Evolutionary conservation across 768 basidiomycete species (phyloP).

Genomic region (Dioszegia aurantiaca): DNA sequence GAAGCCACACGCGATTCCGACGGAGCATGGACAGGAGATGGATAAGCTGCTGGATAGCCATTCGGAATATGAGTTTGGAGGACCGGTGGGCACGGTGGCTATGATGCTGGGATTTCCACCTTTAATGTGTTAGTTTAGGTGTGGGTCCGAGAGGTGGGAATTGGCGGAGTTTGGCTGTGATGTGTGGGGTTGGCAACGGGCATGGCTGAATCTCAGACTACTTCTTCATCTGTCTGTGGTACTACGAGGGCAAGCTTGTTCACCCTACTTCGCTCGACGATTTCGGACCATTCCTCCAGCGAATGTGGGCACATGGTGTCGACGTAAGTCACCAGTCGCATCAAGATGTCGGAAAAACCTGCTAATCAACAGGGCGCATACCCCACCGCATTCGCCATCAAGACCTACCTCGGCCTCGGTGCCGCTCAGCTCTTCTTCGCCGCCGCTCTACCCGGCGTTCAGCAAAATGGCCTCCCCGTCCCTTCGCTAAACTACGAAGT

Average conservation of each 20-base stretch:
- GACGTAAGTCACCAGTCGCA: constrained; percentile 59
- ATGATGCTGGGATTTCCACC: constrained; percentile 94
- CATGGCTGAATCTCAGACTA: constrained; percentile 60
- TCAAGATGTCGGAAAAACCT: neutral
- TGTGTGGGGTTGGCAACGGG: too few species aligned
- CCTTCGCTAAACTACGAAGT: constrained; percentile 89
- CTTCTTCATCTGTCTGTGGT: constrained; percentile 95
- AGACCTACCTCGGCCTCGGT: constrained; percentile 84
- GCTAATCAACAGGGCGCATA: constrained; percentile 69
- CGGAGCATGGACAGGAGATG: constrained; percentile 69
- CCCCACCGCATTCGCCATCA: constrained; percentile 83
- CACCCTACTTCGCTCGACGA: constrained; percentile 67
- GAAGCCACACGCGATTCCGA: constrained; percentile 30
- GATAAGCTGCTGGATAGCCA: constrained; percentile 75
- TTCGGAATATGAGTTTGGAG: constrained; percentile 87
- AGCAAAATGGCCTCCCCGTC: constrained; percentile 82
- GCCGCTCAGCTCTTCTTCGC: constrained; percentile 86
- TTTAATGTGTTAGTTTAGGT: constrained; percentile 66
- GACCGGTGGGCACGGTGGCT: constrained; percentile 80
- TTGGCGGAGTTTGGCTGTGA: too few species aligned
- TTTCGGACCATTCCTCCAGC: constrained; percentile 69
- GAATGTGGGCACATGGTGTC: constrained; percentile 81
- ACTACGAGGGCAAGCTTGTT: constrained; percentile 82
- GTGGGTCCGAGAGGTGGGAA: neutral
- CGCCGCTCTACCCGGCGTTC: constrained; percentile 82